Evolutionary conservation across 2,329 filamentous ascomycete species (phyloP).

Genomic region (Sclerotiophoma versabilis): DNA sequence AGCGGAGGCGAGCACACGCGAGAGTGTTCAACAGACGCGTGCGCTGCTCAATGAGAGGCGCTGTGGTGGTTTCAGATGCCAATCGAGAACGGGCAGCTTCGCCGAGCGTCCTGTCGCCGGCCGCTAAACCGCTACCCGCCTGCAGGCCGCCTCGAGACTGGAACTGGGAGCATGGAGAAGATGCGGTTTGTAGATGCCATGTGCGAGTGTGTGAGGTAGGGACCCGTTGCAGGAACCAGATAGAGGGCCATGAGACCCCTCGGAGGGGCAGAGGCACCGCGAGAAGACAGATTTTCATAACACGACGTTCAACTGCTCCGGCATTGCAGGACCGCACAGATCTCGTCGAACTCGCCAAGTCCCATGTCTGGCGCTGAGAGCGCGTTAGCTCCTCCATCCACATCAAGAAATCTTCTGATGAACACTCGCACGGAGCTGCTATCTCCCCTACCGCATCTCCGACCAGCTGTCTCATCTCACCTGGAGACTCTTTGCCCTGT

Average conservation of each 20-base stretch:
- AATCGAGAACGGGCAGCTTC: slow-evolving; percentile 32
- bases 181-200: slow-evolving; percentile 4
- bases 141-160: slow-evolving; percentile 24
- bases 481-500: slow-evolving; percentile 23
- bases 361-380: slow-evolving; percentile 22
- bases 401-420: slow-evolving; percentile 41
- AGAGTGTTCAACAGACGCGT: slow-evolving; percentile 42
- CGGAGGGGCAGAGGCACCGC: background rate
- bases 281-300: background rate
- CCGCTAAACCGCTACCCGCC: slow-evolving; percentile 16
- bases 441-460: slow-evolving; percentile 37
- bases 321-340: slow-evolving; percentile 23
- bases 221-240: background rate
- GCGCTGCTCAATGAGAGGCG: slow-evolving; percentile 24
- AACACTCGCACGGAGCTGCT: slow-evolving; percentile 37
- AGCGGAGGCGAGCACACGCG: slow-evolving; percentile 39
- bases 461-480: slow-evolving; percentile 35
- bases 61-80: slow-evolving; percentile 40
- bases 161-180: slow-evolving; percentile 11
- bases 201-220: background rate
- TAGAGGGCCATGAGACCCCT: background rate
- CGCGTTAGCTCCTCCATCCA: slow-evolving; percentile 40
- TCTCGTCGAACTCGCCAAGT: slow-evolving; percentile 26
- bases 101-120: slow-evolving; percentile 30
- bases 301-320: slow-evolving; percentile 11